These are phyloP conservation scores for Magnolia sinica DNA, from an alignment of 164 flowering plant species.

Conservation along the genomic window DNA sequence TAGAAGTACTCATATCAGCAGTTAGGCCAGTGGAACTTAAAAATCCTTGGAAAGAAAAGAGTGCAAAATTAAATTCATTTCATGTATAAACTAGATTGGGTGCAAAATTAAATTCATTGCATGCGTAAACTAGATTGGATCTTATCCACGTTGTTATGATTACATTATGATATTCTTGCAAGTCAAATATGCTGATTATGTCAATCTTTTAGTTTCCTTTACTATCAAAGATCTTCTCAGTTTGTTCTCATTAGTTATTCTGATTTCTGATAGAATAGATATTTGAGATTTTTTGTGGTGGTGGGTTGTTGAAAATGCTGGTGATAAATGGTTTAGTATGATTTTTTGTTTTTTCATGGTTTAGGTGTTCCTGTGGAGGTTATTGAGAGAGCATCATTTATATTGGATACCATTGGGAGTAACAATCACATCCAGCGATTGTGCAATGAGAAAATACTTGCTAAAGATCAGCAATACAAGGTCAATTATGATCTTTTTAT, in stretches of 20 bases:
- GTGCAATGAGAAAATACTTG: slow-evolving; percentile 39
- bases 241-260: neutral
- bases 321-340: neutral
- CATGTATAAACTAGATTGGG: too few relatives aligned
- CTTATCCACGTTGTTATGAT: too few relatives aligned
- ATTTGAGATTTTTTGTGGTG: neutral
- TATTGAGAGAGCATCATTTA: slow-evolving; percentile 64
- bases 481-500: slow-evolving; percentile 21
- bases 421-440: slow-evolving; percentile 45
- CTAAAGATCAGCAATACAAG: slow-evolving; percentile 68
- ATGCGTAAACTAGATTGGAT: too few relatives aligned
- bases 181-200: neutral
- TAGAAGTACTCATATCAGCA: too few relatives aligned
- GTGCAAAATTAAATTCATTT: too few relatives aligned
- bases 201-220: neutral
- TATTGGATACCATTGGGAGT: slow-evolving; percentile 41
- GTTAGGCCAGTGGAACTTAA: too few relatives aligned
- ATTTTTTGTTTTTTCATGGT: slow-evolving; percentile 1
- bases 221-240: neutral
- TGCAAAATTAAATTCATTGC: too few relatives aligned
- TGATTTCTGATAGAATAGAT: neutral
- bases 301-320: neutral
- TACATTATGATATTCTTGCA: neutral
- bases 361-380: slow-evolving; percentile 74
- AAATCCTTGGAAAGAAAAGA: too few relatives aligned